Conservation (phyloP, 305 asterid genomes). For the Euphrasia arctica region DNA sequence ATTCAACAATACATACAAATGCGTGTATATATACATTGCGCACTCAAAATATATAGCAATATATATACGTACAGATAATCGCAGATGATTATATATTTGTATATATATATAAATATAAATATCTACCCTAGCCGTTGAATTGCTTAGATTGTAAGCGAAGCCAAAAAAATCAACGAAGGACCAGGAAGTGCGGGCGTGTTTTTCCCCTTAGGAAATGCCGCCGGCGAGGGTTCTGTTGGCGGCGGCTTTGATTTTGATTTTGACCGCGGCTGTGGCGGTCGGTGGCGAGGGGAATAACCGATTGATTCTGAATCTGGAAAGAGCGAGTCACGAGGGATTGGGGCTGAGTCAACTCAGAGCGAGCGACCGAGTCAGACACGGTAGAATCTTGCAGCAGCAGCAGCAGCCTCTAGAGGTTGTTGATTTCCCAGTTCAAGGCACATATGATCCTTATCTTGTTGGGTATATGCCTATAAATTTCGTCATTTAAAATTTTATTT, state of each 20-base stretch:
- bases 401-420: slow-evolving; percentile 57
- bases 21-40: not conserved
- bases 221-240: slow-evolving; percentile 34
- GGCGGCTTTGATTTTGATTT: slow-evolving; percentile 33
- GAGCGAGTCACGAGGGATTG: slow-evolving; percentile 66
- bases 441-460: slow-evolving; percentile 83
- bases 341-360: slow-evolving; percentile 65
- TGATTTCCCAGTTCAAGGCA: slow-evolving; percentile 84
- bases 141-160: slow-evolving; percentile 33
- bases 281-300: slow-evolving; percentile 40
- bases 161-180: slow-evolving; percentile 15
- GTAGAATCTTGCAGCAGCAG: slow-evolving; percentile 83
- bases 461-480: slow-evolving; percentile 47
- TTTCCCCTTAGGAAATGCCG: slow-evolving; percentile 31
- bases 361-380: slow-evolving; percentile 71
- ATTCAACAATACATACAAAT: slow-evolving; percentile 25
- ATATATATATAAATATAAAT: not conserved
- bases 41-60: not conserved
- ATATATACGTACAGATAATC: slow-evolving; percentile 7
- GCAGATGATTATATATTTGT: not conserved
- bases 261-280: slow-evolving; percentile 38
- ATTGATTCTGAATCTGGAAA: slow-evolving; percentile 59
- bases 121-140: slow-evolving; percentile 27
- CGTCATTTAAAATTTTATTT: not conserved
- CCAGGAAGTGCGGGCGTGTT: slow-evolving; percentile 11